Base-by-base conservation (phyloP, 2,329 filamentous ascomycete genomes). In the Scedosporium minutisporum region DNA sequence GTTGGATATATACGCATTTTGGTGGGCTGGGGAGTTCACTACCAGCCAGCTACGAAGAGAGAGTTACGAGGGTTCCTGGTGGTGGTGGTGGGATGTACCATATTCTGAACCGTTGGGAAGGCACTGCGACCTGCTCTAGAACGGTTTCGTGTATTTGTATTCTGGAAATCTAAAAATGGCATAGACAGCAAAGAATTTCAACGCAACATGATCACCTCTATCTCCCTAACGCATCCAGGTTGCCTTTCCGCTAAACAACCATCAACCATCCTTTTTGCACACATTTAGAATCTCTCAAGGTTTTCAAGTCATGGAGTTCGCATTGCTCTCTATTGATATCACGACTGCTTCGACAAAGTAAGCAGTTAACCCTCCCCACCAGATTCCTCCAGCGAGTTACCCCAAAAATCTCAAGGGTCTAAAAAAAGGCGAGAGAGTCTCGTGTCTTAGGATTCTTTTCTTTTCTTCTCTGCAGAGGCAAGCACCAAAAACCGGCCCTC, bases 141-240 rank as follows among this genome's bases (percentile, higher is more conserved):
- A 55, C 51, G 51, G 51, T 55, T 38, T 55, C 51, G 18, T 55
- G 51, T 55, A 55, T 55, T 55, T 55, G 23, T 55, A 55, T 55
- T 7, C 51, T 10, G 51, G 51, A 55, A 55, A 55, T 14, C 23
- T 55, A 27, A 38, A 38, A 38, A 38, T 38, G 33, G 33, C 33
- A 38, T 38, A 38, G 33, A 38, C 33, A 38, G 33, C 33, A 38
- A 38, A 38, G 33, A 38, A 38, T 38, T 38, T 12, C 33, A 38
- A 7, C 1, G 33, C 33, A 38, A 38, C 10, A 12, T 33, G 5
- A 53, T 53, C 48, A 3, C 7, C 41, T 46, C 42, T 33, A 33
- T 7, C 6, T 33, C 27, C 27, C 6, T 7, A 6, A 33, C 29
- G 29, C 29, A 33, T 33, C 6, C 9, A 33, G 9, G 29, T 33